Evolutionary conservation across 805 yeast genomes (phyloP).

Genomic region (Diddensiella transvaalensis): DNA sequence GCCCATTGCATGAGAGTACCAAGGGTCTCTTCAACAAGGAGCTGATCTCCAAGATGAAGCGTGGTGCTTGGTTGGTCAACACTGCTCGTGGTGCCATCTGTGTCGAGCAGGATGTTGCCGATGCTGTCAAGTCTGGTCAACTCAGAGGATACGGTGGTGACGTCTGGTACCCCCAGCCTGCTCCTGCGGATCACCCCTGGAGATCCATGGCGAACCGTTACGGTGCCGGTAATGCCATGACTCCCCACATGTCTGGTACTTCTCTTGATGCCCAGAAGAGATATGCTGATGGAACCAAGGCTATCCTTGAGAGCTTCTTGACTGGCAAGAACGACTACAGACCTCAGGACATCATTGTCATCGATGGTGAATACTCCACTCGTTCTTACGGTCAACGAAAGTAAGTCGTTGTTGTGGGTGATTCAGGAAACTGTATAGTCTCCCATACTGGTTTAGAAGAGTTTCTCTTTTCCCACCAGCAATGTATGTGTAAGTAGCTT

Average conservation of each 20-base stretch:
- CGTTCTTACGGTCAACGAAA: slow-evolving; percentile 56
- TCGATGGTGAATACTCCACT: slow-evolving; percentile 69
- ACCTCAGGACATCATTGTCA: slow-evolving; percentile 71
- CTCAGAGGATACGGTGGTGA: slow-evolving; percentile 81
- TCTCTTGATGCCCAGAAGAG: slow-evolving; percentile 76
- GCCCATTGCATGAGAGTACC: slow-evolving; percentile 71
- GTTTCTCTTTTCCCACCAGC: no score
- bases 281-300: slow-evolving; percentile 66
- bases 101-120: slow-evolving; percentile 70
- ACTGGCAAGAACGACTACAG: slow-evolving; percentile 60
- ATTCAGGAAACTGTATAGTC: no score
- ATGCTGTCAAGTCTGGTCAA: slow-evolving; percentile 64
- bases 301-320: slow-evolving; percentile 61
- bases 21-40: slow-evolving; percentile 65
- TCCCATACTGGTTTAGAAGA: no score
- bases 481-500: no score
- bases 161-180: slow-evolving; percentile 84
- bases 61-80: slow-evolving; percentile 70
- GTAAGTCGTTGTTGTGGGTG: slow-evolving; percentile 5
- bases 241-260: slow-evolving; percentile 78
- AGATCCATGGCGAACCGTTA: slow-evolving; percentile 59
- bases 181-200: slow-evolving; percentile 77
- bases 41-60: slow-evolving; percentile 58
- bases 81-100: slow-evolving; percentile 83
- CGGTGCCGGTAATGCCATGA: slow-evolving; percentile 81